Evolutionary conservation across 331 rosid genomes (phyloP).

Genomic region (Rosa hybrid): DNA sequence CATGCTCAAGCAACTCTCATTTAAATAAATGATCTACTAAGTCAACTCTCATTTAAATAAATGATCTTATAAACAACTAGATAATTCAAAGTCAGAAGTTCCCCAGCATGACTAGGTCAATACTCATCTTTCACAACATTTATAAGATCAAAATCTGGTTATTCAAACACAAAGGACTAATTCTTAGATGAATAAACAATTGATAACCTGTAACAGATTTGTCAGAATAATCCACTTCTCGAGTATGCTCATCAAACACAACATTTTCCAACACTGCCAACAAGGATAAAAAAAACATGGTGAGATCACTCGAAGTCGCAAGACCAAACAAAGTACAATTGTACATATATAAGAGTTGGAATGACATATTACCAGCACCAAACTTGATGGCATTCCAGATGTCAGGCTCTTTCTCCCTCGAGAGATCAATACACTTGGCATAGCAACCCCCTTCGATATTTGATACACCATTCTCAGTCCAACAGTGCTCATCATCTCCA

Average conservation of each 20-base stretch:
- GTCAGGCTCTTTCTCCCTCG: slow-evolving; percentile 85
- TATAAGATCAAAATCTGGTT: background rate
- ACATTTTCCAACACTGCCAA: slow-evolving; percentile 79
- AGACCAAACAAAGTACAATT: background rate
- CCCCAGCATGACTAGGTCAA: background rate
- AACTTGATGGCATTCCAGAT: slow-evolving; percentile 96
- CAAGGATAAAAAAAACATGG: background rate
- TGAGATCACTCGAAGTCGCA: background rate
- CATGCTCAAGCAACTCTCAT: background rate
- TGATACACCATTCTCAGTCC: slow-evolving; percentile 86
- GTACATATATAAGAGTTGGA: background rate
- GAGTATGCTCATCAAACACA: slow-evolving; percentile 83
- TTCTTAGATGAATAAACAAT: background rate
- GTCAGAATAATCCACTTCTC: slow-evolving; percentile 81
- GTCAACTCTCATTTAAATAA: background rate
- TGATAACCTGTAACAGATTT: slow-evolving; percentile 83
- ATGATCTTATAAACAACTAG: background rate
- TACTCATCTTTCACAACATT: background rate
- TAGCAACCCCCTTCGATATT: slow-evolving; percentile 98
- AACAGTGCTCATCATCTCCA: slow-evolving; percentile 96
- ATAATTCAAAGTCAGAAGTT: slow-evolving; percentile 5
- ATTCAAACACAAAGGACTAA: background rate
- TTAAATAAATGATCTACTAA: background rate
- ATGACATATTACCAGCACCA: slow-evolving; percentile 68
- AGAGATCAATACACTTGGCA: slow-evolving; percentile 89